Percentiles rank a stretch among this genome's conserved stretches.
These are phyloP conservation scores for Neofusicoccum laricinum DNA, from an alignment of 2,329 filamentous ascomycete genomes.

Conservation along the genomic window DNA sequence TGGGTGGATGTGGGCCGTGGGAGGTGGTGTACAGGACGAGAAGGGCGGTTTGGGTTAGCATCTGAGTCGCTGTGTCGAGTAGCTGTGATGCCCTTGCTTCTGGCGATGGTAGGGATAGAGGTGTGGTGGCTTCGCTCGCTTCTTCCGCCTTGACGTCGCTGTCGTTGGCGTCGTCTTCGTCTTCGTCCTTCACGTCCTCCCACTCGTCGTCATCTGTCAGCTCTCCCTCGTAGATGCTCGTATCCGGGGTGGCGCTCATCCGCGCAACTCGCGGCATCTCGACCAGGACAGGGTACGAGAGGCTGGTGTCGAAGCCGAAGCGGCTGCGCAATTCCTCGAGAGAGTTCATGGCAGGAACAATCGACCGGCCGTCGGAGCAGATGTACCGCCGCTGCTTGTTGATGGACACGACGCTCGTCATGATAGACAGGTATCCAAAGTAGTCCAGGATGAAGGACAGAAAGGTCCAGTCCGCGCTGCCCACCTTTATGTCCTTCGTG, in stretches of 20 bases:
- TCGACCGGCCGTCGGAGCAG: neutral
- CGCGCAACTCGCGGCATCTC: neutral
- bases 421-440: neutral
- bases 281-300: neutral
- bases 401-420: neutral
- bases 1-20: neutral
- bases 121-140: no score
- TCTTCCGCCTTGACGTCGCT: neutral
- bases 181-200: neutral
- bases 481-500: neutral
- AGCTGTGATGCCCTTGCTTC: no score
- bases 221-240: neutral
- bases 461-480: neutral
- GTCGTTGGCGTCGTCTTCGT: neutral
- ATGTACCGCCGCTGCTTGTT: neutral
- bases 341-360: neutral
- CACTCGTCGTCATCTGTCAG: neutral
- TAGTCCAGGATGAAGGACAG: neutral
- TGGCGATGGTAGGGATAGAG: no score
- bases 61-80: neutral
- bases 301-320: neutral
- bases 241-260: neutral
- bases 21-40: neutral
- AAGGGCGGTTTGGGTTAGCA: neutral
- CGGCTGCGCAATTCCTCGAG: neutral